These are phyloP conservation scores for Rhodotorula mucilaginosa DNA, from an alignment of 1,284 basidiomycete genomes.

Conservation along the genomic window DNA sequence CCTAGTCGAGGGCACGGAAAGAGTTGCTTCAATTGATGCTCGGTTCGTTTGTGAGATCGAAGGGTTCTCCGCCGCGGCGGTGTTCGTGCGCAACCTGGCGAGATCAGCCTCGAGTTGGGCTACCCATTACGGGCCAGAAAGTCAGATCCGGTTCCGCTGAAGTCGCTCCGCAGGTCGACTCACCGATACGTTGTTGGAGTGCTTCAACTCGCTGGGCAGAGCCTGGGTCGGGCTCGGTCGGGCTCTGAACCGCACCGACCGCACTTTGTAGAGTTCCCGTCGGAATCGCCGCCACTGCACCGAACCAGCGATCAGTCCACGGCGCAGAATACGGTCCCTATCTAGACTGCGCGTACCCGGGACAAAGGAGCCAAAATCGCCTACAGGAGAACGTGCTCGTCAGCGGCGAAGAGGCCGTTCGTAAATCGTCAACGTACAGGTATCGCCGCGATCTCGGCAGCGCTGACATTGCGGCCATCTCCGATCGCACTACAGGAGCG, in stretches of 20 bases:
- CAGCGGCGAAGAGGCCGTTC: neutral
- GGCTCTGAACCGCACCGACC: neutral
- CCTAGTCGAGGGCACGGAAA: too few species aligned
- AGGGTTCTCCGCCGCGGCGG: neutral
- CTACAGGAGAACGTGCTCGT: neutral
- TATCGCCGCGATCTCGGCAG: conserved; percentile 21
- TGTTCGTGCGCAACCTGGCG: neutral
- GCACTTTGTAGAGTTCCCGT: neutral
- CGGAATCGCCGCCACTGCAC: neutral
- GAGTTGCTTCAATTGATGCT: too few species aligned
- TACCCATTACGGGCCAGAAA: neutral
- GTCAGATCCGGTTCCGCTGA: too few species aligned
- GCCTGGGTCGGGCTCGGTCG: too few species aligned
- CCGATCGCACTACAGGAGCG: conserved; percentile 19
- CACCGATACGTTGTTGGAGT: conserved; percentile 5
- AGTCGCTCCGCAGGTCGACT: neutral
- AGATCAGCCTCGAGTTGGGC: neutral
- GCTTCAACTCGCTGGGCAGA: neutral
- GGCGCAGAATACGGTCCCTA: too few species aligned
- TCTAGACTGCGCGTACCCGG: conserved; percentile 11
- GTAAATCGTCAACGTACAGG: conserved; percentile 3
- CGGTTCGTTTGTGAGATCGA: neutral
- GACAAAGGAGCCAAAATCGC: conserved; percentile 18
- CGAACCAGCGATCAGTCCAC: neutral
- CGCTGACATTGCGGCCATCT: conserved; percentile 24